Evolutionary conservation across 768 basidiomycete genomes (phyloP), one percentile per base, ranked within the genome.

Genomic region (Suillus americanus): DNA sequence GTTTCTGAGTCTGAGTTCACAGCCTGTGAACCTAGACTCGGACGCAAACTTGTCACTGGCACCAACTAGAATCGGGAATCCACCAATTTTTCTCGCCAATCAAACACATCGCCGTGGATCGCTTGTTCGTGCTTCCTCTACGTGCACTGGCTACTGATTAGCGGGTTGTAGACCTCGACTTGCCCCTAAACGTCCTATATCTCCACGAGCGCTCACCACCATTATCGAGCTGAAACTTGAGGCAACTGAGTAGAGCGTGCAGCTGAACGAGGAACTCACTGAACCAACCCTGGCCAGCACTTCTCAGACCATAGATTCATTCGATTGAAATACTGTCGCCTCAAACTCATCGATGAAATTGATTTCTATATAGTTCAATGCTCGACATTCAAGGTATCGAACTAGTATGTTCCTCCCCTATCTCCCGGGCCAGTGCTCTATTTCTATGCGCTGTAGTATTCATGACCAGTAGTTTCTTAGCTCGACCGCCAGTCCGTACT

Each of bases 11-110:
- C n/a, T n/a, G n/a, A n/a, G n/a, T n/a, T n/a, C n/a, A n/a, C n/a
- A n/a, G n/a, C n/a, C n/a, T n/a, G n/a, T n/a, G n/a, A n/a, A n/a
- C n/a, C n/a, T n/a, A n/a, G n/a, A n/a, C n/a, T 30, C 30, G 30
- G 30, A 30, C 30, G 30, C 30, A 30, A 30, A 30, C 30, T 30
- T n/a, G n/a, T n/a, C n/a, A n/a, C n/a, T n/a, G n/a, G n/a, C 40
- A 54, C 88, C 94, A 10, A 95, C 94, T 10, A 93, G 89, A 66
- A 84, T 95, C n/a, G 30, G 89, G 62, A 94, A 95, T 73, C 80
- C 94, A 54, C 84, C 95, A 54, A 95, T 96, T 71, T 86, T 94
- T 50, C 82, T 95, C 54, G 84, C 90, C 45, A n/a, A 46, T 46
- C 33, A 90, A 88, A 69, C 69, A 87, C 91, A 30, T 4, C 55